Percentiles rank a stretch among this genome's conserved stretches.
These are phyloP conservation scores for Huntiella decipiens DNA, from an alignment of 2,329 filamentous ascomycete genomes.

Conservation along the genomic window DNA sequence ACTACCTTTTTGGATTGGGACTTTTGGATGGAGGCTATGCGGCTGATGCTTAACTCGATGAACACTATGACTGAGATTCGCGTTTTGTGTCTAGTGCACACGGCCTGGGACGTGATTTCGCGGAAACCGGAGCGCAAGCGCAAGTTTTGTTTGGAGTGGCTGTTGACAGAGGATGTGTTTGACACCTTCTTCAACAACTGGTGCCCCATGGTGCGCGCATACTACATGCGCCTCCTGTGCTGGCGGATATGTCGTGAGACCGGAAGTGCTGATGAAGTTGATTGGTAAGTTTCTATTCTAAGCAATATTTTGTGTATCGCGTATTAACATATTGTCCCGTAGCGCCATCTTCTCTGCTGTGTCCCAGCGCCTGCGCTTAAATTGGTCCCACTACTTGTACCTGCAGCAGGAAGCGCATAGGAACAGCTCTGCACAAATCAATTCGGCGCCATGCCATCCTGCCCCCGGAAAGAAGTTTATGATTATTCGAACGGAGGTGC, in stretches of 20 bases:
- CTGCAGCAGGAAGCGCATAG: conserved; percentile 47
- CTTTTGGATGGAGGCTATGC: conserved; percentile 72
- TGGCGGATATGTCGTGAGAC: conserved; percentile 72
- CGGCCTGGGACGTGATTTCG: conserved; percentile 56
- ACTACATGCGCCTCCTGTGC: conserved; percentile 77
- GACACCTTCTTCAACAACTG: conserved; percentile 76
- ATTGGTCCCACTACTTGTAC: conserved; percentile 66
- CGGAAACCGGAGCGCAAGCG: conserved; percentile 48
- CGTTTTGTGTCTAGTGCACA: conserved; percentile 63
- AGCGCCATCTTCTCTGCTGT: conserved; percentile 53
- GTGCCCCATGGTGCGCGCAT: conserved; percentile 88
- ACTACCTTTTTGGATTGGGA: conserved; percentile 48
- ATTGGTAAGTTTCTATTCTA: conserved; percentile 37
- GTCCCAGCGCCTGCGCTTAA: conserved; percentile 46
- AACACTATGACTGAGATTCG: conserved; percentile 84
- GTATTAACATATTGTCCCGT: conserved; percentile 14
- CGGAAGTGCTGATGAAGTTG: conserved; percentile 42
- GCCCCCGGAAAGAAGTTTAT: conserved; percentile 72
- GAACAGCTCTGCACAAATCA: conserved; percentile 20
- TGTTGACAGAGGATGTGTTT: conserved; percentile 58
- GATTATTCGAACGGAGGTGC: conserved; percentile 64
- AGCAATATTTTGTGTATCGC: not conserved
- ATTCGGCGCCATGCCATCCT: conserved; percentile 69
- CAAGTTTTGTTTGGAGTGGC: conserved; percentile 51
- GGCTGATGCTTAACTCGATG: conserved; percentile 60